A percentile compares a stretch with the other conserved stretches of the same genome.
phyloP scores from a whole-genome alignment of 192 early-diverging fungal genomes.

The Entomortierella chlamydospora region DNA sequence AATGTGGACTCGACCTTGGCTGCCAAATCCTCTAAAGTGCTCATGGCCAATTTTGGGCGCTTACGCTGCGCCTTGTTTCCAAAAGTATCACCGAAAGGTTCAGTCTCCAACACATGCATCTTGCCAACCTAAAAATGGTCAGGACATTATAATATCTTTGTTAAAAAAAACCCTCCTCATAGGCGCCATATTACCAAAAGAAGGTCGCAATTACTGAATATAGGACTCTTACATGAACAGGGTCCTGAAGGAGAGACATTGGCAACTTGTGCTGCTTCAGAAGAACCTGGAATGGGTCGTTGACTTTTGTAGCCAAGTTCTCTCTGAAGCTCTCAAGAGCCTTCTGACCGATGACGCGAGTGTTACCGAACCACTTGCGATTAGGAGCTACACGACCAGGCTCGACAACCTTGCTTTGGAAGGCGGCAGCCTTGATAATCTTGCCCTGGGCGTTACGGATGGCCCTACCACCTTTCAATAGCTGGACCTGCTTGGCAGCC shows the following conservation, averaged over 20 bases:
- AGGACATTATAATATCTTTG: neutral
- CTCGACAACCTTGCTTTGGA: conserved; percentile 82
- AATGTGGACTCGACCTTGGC: conserved; percentile 70
- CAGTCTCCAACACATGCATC: conserved; percentile 97
- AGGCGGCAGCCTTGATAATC: conserved; percentile 91
- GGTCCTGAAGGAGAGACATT: conserved; percentile 89
- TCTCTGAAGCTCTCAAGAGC: conserved; percentile 93
- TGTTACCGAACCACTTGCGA: conserved; percentile 98
- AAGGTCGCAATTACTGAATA: neutral
- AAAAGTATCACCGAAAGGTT: conserved; percentile 92
- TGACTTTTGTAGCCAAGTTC: conserved; percentile 84
- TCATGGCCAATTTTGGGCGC: conserved; percentile 84
- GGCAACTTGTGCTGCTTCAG: conserved; percentile 95
- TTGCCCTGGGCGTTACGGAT: conserved; percentile 88
- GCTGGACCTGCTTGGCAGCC: conserved; percentile 91
- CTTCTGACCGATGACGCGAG: conserved; percentile 95
- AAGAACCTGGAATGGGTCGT: conserved; percentile 97
- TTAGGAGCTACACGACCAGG: conserved; percentile 92
- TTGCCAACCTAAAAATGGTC: conserved; percentile 32
- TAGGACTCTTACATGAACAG: conserved; percentile 72
- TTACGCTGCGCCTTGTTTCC: conserved; percentile 96
- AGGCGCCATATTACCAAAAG: neutral
- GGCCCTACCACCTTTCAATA: conserved; percentile 91
- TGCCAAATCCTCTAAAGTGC: conserved; percentile 85
- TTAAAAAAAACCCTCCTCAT: too few species aligned